Conservation (phyloP, 345 rosid species). For the Ceriops zippeliana region DNA sequence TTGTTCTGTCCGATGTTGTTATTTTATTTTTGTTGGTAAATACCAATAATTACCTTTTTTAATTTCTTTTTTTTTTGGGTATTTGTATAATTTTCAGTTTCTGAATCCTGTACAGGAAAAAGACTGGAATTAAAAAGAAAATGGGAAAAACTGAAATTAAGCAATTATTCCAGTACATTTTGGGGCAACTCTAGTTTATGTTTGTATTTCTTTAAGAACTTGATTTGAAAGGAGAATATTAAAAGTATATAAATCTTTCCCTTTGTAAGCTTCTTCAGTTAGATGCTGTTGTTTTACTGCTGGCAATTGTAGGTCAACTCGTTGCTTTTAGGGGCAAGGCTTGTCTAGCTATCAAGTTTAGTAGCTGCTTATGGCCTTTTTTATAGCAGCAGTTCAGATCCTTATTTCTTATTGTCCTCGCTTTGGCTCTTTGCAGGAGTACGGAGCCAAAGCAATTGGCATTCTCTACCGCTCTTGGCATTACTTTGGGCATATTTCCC, state of each 20-base stretch:
- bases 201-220: too few species aligned
- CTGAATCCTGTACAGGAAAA: too few species aligned
- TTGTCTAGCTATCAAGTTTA: not conserved
- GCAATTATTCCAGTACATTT: too few species aligned
- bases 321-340: not conserved
- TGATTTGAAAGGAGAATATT: too few species aligned
- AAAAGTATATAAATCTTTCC: not conserved
- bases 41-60: too few species aligned
- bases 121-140: too few species aligned
- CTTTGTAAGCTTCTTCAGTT: not conserved
- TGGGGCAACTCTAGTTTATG: too few species aligned
- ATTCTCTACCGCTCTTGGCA: constrained; percentile 83
- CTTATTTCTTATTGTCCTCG: not conserved
- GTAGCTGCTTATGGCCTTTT: not conserved
- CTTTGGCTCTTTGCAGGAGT: constrained; percentile 41
- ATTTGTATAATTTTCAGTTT: too few species aligned
- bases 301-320: not conserved
- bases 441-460: constrained; percentile 89
- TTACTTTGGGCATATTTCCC: constrained; percentile 83
- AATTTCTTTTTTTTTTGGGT: too few species aligned
- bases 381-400: not conserved
- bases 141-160: too few species aligned
- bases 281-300: not conserved
- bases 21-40: too few species aligned
- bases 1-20: too few species aligned